Evolutionary conservation across 257 asterid species (phyloP).

Genomic region (Solanum stenotomum): DNA sequence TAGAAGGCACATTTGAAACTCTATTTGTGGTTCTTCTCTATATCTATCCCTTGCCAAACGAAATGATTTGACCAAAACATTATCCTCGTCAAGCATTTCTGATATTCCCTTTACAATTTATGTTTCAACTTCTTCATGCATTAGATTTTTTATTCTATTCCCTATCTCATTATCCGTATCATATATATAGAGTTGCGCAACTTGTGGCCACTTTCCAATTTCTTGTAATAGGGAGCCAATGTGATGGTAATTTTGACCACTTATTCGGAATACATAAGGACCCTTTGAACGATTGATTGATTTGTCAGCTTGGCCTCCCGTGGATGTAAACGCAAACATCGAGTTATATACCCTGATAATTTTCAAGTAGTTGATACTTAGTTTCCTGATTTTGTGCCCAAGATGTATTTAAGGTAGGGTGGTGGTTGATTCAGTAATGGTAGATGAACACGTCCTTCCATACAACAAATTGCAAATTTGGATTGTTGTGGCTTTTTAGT

Average conservation of each 20-base stretch:
- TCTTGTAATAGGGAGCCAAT: neutral
- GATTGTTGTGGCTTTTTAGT: neutral
- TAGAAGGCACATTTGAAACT: fast-evolving
- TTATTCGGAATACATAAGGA: neutral
- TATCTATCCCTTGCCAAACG: neutral
- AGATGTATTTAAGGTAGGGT: neutral
- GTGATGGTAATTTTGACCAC: neutral
- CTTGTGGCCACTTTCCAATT: neutral
- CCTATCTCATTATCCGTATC: neutral
- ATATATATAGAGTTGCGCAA: neutral
- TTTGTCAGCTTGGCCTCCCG: neutral
- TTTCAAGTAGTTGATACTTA: neutral
- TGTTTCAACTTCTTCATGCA: neutral
- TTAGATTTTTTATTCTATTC: neutral
- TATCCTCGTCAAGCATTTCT: neutral
- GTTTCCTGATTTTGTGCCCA: neutral
- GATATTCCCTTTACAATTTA: neutral
- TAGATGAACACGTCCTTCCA: neutral
- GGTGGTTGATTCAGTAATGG: neutral
- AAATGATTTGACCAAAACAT: neutral
- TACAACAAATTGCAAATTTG: neutral
- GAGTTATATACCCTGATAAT: neutral
- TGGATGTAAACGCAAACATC: neutral
- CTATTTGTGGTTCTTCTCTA: neutral
- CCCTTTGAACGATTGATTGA: neutral